Evolutionary conservation across 1,284 basidiomycete genomes (phyloP).

Genomic region (Kalmanozyma brasiliensis): DNA sequence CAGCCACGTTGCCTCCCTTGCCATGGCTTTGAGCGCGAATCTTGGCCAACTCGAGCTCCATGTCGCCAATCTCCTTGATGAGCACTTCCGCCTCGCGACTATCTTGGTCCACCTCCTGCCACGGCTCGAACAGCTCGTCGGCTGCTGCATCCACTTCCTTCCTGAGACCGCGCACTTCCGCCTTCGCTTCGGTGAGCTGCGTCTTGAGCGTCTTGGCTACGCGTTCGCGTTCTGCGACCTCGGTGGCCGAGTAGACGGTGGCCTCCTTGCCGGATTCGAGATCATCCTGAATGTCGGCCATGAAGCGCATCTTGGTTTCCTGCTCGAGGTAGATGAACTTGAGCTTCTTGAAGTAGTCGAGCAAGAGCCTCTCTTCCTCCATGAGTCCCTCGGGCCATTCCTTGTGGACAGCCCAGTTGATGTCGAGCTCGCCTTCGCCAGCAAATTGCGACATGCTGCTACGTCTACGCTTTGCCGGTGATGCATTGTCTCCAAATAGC

Average conservation of each 20-base stretch:
- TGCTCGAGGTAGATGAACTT: slow-evolving; percentile 65
- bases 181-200: slow-evolving; percentile 60
- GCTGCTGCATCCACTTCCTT: slow-evolving; percentile 53
- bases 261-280: slow-evolving; percentile 60
- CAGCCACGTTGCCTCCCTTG: slow-evolving; percentile 39
- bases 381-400: slow-evolving; percentile 56
- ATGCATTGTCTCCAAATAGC: slow-evolving; percentile 37
- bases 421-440: slow-evolving; percentile 50
- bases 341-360: slow-evolving; percentile 64
- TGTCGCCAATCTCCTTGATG: slow-evolving; percentile 56
- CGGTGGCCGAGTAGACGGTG: slow-evolving; percentile 56
- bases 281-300: slow-evolving; percentile 61
- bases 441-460: slow-evolving; percentile 50
- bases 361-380: slow-evolving; percentile 55
- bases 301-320: slow-evolving; percentile 64
- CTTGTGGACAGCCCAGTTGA: slow-evolving; percentile 60
- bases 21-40: slow-evolving; percentile 52
- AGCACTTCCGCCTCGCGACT: slow-evolving; percentile 48
- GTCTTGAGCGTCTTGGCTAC: slow-evolving; percentile 55
- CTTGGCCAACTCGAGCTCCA: slow-evolving; percentile 62
- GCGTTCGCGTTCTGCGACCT: slow-evolving; percentile 56
- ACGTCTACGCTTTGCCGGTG: slow-evolving; percentile 42
- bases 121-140: slow-evolving; percentile 49
- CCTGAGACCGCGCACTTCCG: slow-evolving; percentile 49
- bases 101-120: slow-evolving; percentile 40